Evolutionary conservation across 2,329 filamentous ascomycete species (phyloP), one percentile per base, ranked within the genome.

Genomic region (Periconia macrospinosa): DNA sequence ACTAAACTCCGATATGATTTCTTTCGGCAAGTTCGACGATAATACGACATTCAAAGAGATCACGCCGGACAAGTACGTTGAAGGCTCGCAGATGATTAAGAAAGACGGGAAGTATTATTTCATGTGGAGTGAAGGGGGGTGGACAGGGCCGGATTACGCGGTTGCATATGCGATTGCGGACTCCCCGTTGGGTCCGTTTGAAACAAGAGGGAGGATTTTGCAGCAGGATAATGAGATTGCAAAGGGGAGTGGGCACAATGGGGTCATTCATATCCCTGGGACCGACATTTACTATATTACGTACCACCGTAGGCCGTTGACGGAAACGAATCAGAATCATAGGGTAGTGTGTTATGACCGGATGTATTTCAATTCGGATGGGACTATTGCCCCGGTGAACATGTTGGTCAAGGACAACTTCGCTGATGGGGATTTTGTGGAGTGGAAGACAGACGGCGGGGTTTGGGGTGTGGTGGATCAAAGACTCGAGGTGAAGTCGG

Each of bases 341-440:
- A 45, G 50, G 1, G 50, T 49, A 6, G 30, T 53, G n/a, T 47
- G 45, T 20, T 53, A 53, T 30, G 50, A 53, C 23, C 50, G 50
- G 23, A 45, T 53, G 50, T 49, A 53, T 23, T 53, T 53, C 41
- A 49, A 45, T 20, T 40, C 47, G 41, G 46, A 53, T 27, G 50
- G 50, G 5, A 41, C 41, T 19, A 53, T 53, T 17, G 30, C 45
- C 30, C 45, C 45, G 11, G 41, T 53, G 10, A 43, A 48, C 19
- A 53, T 53, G 50, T 20, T 49, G 15, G 50, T 53, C 30, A 53
- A 53, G 45, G 50, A 53, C 30, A 41, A 49, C 20, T 53, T 53
- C 37, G 45, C 41, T 2, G 50, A 53, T 43, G 50, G 45, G 15
- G 33, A 53, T 45, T 44, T 53, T 20, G 23, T 41, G n/a, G 50